Evolutionary conservation across 306 rosid species (phyloP).

Genomic region (Ormosia emarginata): DNA sequence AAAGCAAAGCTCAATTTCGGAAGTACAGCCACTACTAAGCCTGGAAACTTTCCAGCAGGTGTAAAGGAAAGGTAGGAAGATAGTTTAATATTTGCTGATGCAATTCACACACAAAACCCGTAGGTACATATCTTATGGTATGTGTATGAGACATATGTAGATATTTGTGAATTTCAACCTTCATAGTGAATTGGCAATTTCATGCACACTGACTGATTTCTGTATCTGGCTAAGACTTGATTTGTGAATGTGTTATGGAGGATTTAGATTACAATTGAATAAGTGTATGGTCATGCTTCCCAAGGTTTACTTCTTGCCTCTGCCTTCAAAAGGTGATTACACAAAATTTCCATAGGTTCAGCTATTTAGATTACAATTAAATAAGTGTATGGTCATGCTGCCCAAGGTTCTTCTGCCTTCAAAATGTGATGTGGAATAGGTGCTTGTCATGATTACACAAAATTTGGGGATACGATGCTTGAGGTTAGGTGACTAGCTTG

Average conservation of each 20-base stretch:
- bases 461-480: neutral
- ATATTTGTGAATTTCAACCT: neutral
- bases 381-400: too few relatives aligned
- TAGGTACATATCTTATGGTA: conserved; percentile 7
- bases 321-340: neutral
- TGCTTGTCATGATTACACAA: neutral
- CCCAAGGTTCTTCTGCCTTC: too few relatives aligned
- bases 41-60: conserved; percentile 49
- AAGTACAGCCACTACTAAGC: conserved; percentile 62
- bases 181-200: conserved; percentile 1
- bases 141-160: neutral
- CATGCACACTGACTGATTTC: neutral
- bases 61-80: conserved; percentile 41
- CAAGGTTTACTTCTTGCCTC: neutral
- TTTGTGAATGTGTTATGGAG: conserved; percentile 12
- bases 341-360: too few relatives aligned
- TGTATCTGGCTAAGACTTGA: neutral
- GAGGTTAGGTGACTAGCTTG: neutral
- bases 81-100: conserved; percentile 7
- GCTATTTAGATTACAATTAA: too few relatives aligned
- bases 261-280: neutral
- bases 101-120: conserved; percentile 6
- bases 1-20: conserved; percentile 50
- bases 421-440: neutral
- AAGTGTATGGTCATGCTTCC: neutral